Evolutionary conservation across 2,329 filamentous ascomycete genomes (phyloP).

Genomic region (Colletotrichum sp.): DNA sequence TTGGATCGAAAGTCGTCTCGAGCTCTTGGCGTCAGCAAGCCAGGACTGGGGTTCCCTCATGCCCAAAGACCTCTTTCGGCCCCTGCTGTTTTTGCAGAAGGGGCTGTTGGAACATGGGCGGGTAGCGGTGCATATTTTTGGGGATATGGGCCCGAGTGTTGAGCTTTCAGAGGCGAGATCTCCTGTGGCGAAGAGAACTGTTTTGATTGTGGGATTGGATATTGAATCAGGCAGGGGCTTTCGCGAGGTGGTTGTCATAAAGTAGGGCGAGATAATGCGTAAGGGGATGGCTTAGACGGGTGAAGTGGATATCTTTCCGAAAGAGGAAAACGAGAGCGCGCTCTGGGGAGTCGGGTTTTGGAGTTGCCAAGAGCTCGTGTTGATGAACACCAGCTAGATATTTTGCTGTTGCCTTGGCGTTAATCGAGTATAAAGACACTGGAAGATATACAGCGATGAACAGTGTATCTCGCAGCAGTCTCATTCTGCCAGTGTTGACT

Average conservation of each 20-base stretch:
- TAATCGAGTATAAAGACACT: neutral
- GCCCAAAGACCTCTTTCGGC: neutral
- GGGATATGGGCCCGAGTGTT: neutral
- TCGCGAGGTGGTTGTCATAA: neutral
- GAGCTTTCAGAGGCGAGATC: neutral
- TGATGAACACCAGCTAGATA: neutral
- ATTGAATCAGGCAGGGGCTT: neutral
- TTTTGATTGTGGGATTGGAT: neutral
- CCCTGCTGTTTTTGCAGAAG: neutral
- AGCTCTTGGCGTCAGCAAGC: neutral
- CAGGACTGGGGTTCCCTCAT: neutral
- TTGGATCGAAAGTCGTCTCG: neutral
- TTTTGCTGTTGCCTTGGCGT: neutral
- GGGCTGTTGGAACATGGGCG: neutral
- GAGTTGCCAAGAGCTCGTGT: neutral
- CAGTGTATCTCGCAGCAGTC: rapidly evolving
- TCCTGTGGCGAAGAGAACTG: neutral
- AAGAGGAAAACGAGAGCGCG: neutral
- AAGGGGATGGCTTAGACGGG: neutral
- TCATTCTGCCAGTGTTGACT: neutral
- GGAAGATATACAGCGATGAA: neutral
- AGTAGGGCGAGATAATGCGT: neutral
- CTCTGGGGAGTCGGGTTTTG: neutral
- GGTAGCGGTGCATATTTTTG: neutral
- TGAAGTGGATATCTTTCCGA: neutral